Conservation (phyloP, 805 yeast species). For the Myxozyma neotropica region DNA sequence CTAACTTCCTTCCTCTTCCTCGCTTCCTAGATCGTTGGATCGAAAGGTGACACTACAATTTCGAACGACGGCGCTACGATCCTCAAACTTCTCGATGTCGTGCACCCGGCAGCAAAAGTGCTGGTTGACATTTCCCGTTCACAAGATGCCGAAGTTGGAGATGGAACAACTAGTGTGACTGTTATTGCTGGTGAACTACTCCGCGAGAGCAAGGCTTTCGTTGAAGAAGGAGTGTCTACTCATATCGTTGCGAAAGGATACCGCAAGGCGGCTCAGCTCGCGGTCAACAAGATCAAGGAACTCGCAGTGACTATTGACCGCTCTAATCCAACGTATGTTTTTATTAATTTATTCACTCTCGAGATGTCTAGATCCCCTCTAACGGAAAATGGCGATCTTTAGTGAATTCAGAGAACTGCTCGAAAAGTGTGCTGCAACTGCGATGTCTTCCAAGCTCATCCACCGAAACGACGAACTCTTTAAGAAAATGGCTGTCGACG, state of each 20-base stretch:
- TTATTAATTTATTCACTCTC: background rate
- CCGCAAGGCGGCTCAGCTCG: constrained; percentile 76
- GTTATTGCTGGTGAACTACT: constrained; percentile 86
- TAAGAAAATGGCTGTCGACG: constrained; percentile 95
- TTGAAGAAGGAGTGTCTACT: constrained; percentile 95
- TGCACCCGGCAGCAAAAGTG: constrained; percentile 97
- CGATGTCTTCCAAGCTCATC: constrained; percentile 94
- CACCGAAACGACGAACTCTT: constrained; percentile 85
- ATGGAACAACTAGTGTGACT: constrained; percentile 97
- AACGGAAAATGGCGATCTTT: background rate
- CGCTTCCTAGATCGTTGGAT: constrained; percentile 63
- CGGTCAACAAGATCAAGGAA: constrained; percentile 71
- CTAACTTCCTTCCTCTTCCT: background rate
- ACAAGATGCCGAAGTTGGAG: constrained; percentile 98
- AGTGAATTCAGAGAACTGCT: constrained; percentile 69
- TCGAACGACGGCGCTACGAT: constrained; percentile 99
- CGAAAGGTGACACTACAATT: constrained; percentile 85
- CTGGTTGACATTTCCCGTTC: constrained; percentile 92
- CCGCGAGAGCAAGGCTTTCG: constrained; percentile 84
- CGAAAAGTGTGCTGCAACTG: constrained; percentile 93
- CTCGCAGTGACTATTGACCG: constrained; percentile 70
- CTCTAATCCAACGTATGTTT: constrained; percentile 46
- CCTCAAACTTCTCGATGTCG: constrained; percentile 85
- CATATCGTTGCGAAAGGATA: constrained; percentile 86
- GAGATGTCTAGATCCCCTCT: background rate